A percentile compares a stretch with the other conserved stretches of the same genome.
Conservation (phyloP, 495 filamentous ascomycete genomes). For the Trichoderma erinaceum region DNA sequence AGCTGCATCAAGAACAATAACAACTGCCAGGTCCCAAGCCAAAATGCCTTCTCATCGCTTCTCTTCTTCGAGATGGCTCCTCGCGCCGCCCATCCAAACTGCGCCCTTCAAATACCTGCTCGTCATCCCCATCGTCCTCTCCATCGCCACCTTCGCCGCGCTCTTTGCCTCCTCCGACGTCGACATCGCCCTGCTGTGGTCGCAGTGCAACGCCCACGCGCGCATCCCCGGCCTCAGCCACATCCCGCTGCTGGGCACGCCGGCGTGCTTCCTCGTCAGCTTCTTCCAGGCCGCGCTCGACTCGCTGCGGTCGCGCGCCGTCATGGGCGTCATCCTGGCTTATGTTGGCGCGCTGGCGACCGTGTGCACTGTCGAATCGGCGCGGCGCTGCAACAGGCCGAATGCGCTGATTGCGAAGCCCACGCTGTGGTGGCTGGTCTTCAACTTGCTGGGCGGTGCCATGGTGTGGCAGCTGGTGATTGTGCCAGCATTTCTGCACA, state of each 20-base stretch:
- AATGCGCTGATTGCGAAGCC: conserved; percentile 31
- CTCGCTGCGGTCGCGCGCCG: conserved; percentile 22
- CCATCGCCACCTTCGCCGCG: conserved; percentile 24
- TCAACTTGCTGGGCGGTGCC: conserved; percentile 35
- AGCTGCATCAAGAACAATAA: not conserved
- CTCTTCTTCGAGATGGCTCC: not conserved
- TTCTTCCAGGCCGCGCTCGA: conserved; percentile 31
- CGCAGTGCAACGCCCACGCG: conserved; percentile 36
- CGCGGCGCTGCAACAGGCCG: conserved; percentile 32
- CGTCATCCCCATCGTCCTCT: conserved; percentile 28
- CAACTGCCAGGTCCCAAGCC: not conserved
- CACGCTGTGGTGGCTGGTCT: conserved; percentile 33
- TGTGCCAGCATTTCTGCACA: conserved; percentile 35
- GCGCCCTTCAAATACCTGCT: conserved; percentile 27
- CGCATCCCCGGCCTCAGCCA: conserved; percentile 30
- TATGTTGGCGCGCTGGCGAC: conserved; percentile 33
- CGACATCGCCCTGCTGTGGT: conserved; percentile 36
- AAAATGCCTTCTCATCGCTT: not conserved
- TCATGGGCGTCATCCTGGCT: conserved; percentile 26
- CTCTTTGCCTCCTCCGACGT: conserved; percentile 31
- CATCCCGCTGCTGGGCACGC: conserved; percentile 31
- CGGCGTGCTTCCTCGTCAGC: conserved; percentile 35
- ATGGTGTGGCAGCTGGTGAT: conserved; percentile 38
- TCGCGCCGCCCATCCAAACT: conserved; percentile 23
- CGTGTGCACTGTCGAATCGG: conserved; percentile 32